A percentile compares a stretch with the other conserved stretches of the same genome.
These are phyloP conservation scores for Cyphellophora attinorum DNA, from an alignment of 2,329 filamentous ascomycete genomes.

Conservation along the genomic window DNA sequence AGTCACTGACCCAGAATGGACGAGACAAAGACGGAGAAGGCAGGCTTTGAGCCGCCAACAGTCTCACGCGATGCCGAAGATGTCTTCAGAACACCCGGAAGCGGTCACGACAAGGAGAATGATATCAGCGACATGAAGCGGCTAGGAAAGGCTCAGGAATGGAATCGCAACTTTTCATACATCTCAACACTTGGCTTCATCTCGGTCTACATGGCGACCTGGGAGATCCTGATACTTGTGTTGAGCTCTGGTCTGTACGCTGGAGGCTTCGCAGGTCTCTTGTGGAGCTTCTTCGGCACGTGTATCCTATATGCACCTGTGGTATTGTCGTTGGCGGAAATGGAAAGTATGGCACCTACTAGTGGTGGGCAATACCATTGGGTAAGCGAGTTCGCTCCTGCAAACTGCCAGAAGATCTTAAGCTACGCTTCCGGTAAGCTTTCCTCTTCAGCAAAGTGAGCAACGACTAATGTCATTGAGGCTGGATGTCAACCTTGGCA, in stretches of 20 bases:
- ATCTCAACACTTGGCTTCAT: conserved; percentile 29
- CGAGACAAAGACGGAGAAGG: too few species aligned
- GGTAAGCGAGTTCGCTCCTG: conserved; percentile 36
- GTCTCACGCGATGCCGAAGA: too few species aligned
- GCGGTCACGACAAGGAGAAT: too few species aligned
- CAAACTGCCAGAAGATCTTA: conserved; percentile 29
- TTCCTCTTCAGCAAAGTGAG: too few species aligned
- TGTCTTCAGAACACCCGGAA: too few species aligned
- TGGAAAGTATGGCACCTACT: conserved; percentile 33
- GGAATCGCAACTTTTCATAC: conserved; percentile 28
- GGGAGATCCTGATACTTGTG: conserved; percentile 2
- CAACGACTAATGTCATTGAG: too few species aligned
- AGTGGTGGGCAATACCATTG: conserved; percentile 27
- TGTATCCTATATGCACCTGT: conserved; percentile 53
- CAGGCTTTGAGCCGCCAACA: too few species aligned
- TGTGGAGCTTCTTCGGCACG: conserved; percentile 30
- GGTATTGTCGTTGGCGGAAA: conserved; percentile 50
- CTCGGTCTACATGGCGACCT: conserved; percentile 25
- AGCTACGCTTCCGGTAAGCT: conserved; percentile 36
- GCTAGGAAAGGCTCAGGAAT: conserved; percentile 41
- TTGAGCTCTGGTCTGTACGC: conserved; percentile 8
- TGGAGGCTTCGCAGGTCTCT: conserved; percentile 15
- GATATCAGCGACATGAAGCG: conserved; percentile 42
- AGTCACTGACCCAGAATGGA: too few species aligned
- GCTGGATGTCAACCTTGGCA: conserved; percentile 27